Evolutionary conservation across 1,139 yeast genomes (phyloP).

Genomic region (Diutina mesorugosa): DNA sequence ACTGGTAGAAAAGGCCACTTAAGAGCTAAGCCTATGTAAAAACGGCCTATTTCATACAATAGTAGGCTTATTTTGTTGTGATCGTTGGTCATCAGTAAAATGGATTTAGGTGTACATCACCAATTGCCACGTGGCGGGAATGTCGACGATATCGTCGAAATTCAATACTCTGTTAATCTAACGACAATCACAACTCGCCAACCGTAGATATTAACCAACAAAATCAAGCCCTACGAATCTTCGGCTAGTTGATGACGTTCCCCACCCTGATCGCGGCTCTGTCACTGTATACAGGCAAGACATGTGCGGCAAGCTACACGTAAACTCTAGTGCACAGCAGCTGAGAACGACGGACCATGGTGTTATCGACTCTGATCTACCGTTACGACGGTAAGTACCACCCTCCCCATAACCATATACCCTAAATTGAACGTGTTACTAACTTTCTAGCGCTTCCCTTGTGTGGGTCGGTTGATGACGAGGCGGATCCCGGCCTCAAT

Average conservation of each 20-base stretch:
- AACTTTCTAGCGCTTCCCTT: conserved; percentile 56
- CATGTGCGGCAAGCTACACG: not conserved
- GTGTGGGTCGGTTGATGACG: conserved; percentile 89
- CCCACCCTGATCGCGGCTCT: not conserved
- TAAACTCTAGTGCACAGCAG: not conserved
- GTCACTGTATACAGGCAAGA: not conserved
- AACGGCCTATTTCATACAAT: too few relatives aligned
- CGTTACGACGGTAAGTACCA: conserved; percentile 55
- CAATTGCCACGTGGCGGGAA: too few relatives aligned
- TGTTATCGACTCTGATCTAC: conserved; percentile 59
- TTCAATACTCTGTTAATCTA: too few relatives aligned
- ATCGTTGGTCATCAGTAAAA: too few relatives aligned
- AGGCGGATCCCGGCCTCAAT: conserved; percentile 36
- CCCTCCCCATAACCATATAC: not conserved
- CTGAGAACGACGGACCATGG: conserved; percentile 23
- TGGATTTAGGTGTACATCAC: too few relatives aligned
- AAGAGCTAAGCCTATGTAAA: not conserved
- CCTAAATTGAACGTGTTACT: conserved; percentile 2
- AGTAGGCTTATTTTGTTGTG: too few relatives aligned
- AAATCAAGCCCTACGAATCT: too few relatives aligned
- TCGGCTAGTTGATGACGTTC: not conserved
- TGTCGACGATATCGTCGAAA: too few relatives aligned
- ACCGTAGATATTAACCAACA: too few relatives aligned
- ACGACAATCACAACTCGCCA: too few relatives aligned
- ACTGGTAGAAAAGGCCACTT: too few relatives aligned